These are phyloP conservation scores for Tricholoma matsutake DNA, from an alignment of 768 basidiomycete species.

Conservation along the genomic window DNA sequence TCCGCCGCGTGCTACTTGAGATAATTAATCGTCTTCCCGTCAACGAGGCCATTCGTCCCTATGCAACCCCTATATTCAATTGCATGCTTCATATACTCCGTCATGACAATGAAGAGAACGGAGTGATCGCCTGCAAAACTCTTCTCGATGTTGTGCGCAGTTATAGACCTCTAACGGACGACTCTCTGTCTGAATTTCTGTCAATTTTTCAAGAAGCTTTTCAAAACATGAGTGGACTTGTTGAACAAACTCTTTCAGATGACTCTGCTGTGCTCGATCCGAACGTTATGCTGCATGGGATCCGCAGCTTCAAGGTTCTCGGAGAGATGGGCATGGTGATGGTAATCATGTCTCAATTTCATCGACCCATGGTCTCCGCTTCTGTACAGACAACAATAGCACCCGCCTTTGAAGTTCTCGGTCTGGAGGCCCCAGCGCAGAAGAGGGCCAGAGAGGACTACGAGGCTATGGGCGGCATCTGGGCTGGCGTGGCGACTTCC, in stretches of 20 bases:
- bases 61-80: slow-evolving; percentile 63
- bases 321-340: slow-evolving; percentile 93
- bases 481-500: slow-evolving; percentile 77
- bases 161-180: slow-evolving; percentile 69
- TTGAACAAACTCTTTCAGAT: slow-evolving; percentile 72
- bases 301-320: slow-evolving; percentile 89
- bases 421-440: slow-evolving; percentile 80
- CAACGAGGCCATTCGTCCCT: slow-evolving; percentile 71
- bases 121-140: slow-evolving; percentile 84
- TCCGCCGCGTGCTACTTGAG: slow-evolving; percentile 84
- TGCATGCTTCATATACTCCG: slow-evolving; percentile 84
- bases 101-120: slow-evolving; percentile 96
- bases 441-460: slow-evolving; percentile 70
- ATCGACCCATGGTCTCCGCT: slow-evolving; percentile 60
- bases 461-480: slow-evolving; percentile 79
- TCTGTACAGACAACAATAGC: slow-evolving; percentile 68
- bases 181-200: slow-evolving; percentile 75
- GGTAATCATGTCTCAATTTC: slow-evolving; percentile 85
- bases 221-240: slow-evolving; percentile 66
- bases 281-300: slow-evolving; percentile 61
- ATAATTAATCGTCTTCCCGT: slow-evolving; percentile 86
- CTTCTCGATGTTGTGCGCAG: slow-evolving; percentile 85
- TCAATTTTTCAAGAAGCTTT: slow-evolving; percentile 78
- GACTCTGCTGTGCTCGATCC: slow-evolving; percentile 53
- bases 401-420: slow-evolving; percentile 77